Evolutionary conservation across 2,329 filamentous ascomycete species (phyloP), one percentile per base, ranked within the genome.

Genomic region (Tolypocladium tropicale): DNA sequence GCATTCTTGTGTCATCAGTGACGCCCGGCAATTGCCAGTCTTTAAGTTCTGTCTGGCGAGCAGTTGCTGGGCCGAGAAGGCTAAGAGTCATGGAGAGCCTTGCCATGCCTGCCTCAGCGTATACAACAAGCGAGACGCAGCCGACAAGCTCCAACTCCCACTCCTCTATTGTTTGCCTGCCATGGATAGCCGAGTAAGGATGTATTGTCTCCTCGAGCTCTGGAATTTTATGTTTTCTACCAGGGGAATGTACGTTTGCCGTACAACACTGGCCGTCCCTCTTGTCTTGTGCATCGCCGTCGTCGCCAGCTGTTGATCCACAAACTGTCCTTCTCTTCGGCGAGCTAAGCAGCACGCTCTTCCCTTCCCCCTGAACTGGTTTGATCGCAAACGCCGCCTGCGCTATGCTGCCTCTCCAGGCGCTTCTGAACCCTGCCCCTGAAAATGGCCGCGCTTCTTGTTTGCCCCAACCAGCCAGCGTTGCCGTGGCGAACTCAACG

Each of bases 371-470:
- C 30, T 14, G 36, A 28, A 14, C 39, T 23, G 2, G 10, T 51
- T 41, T 56, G 57, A 18, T 53, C 55, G 55, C 61, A 65, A 61
- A 64, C 54, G 53, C 58, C 52, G 52, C 54, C 33, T 52, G 67
- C 65, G 68, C 63, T 65, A 88, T 88, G 85, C 70, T 86, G 58
- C 83, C 85, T 52, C 76, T 88, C 61, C 76, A 81, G 39, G 84
- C 82, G 61, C 77, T 89, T 64, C 79, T 88, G 66, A 89, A 88
- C 67, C 85, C 85, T 62, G 70, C 76, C 53, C 75, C 79, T 59
- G 67, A 76, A 56, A 71, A 73, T 60, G 66, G 69, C 55, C 63
- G 74, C 68, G 66, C 70, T 53, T 39, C 54, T 46, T 52, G 57
- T 36, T 61, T 59, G 39, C 72, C 73, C 62, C 73, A 69, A 60